These are phyloP conservation scores for Diutina scorzettiae DNA, from an alignment of 1,139 yeast species.

Conservation along the genomic window DNA sequence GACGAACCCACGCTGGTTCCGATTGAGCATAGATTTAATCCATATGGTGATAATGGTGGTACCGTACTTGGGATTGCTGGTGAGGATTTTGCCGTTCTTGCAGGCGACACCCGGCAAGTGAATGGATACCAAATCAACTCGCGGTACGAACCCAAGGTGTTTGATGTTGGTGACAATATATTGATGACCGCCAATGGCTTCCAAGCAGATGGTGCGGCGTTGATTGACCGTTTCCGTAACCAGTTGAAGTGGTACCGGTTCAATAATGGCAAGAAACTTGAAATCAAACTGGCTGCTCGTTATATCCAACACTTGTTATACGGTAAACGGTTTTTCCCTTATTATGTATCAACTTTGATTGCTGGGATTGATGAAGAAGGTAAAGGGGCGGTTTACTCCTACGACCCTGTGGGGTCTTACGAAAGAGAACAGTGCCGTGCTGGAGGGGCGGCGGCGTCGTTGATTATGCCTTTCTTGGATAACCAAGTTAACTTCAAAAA, in stretches of 20 bases:
- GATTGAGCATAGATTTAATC: conserved; percentile 89
- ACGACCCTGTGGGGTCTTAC: conserved; percentile 96
- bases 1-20: conserved; percentile 45
- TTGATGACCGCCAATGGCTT: conserved; percentile 91
- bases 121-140: conserved; percentile 90
- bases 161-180: conserved; percentile 80
- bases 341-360: conserved; percentile 86
- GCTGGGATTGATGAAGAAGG: conserved; percentile 96
- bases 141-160: conserved; percentile 84
- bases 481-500: conserved; percentile 94
- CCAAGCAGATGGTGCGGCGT: conserved; percentile 87
- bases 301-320: conserved; percentile 82
- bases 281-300: conserved; percentile 73
- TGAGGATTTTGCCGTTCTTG: conserved; percentile 89
- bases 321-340: conserved; percentile 93
- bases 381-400: conserved; percentile 87
- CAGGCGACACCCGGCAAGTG: conserved; percentile 96
- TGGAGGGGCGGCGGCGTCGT: conserved; percentile 93
- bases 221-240: conserved; percentile 64
- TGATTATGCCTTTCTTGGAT: conserved; percentile 94
- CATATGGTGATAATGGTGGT: conserved; percentile 95
- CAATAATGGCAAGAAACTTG: conserved; percentile 56
- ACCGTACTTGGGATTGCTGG: conserved; percentile 97
- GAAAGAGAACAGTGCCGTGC: conserved; percentile 97
- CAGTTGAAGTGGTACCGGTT: conserved; percentile 92